These are phyloP conservation scores for Nakazawaea ambrosiae DNA, from an alignment of 805 yeast species.

Conservation along the genomic window DNA sequence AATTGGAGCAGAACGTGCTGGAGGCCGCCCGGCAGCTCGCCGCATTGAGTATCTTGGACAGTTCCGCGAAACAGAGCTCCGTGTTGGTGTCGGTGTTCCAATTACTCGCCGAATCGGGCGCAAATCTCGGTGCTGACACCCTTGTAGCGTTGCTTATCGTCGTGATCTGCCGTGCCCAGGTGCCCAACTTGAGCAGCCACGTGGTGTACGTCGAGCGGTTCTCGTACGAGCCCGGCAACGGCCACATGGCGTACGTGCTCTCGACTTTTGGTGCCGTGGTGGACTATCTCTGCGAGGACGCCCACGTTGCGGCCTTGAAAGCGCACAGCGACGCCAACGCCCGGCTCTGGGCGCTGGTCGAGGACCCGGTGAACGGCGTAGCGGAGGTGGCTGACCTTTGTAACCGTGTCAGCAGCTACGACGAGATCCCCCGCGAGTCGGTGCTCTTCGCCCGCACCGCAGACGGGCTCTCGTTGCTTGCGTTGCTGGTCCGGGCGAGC, in stretches of 20 bases:
- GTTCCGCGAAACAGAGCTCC: constrained; percentile 39
- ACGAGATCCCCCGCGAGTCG: constrained; percentile 13
- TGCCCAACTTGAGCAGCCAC: constrained; percentile 54
- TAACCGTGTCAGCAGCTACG: neutral
- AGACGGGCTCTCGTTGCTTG: constrained; percentile 66
- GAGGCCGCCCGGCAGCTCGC: constrained; percentile 47
- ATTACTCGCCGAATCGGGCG: constrained; percentile 31
- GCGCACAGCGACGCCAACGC: constrained; percentile 39
- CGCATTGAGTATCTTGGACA: constrained; percentile 36
- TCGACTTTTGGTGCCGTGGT: constrained; percentile 83
- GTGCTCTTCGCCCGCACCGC: constrained; percentile 32
- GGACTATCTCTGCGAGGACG: constrained; percentile 43
- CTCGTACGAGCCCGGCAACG: constrained; percentile 36
- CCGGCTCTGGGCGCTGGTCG: constrained; percentile 42
- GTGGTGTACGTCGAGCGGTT: constrained; percentile 60
- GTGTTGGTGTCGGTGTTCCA: constrained; percentile 47
- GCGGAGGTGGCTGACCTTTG: neutral
- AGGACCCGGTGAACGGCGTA: constrained; percentile 11
- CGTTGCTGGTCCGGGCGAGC: constrained; percentile 48
- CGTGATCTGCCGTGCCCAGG: constrained; percentile 58
- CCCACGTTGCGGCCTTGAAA: constrained; percentile 30
- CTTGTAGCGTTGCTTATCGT: constrained; percentile 65
- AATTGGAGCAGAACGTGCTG: constrained; percentile 36
- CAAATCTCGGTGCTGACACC: constrained; percentile 70
- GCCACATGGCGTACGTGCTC: constrained; percentile 66